A percentile compares a stretch with the other conserved stretches of the same genome.
phyloP scores from a whole-genome alignment of 1,284 basidiomycete species.

The Agaricales sp. region DNA sequence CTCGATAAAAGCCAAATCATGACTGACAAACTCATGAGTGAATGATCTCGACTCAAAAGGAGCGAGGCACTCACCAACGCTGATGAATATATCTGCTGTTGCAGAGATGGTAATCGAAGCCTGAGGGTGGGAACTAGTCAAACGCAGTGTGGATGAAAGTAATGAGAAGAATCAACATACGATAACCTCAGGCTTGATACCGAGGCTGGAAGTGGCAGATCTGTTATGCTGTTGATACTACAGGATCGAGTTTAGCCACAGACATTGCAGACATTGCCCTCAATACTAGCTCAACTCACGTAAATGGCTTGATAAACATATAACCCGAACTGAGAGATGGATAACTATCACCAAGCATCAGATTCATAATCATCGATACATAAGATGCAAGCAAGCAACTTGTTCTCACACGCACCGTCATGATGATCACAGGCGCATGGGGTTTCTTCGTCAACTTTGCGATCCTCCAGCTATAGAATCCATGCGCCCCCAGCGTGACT shows the following conservation, averaged over 20 bases:
- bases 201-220: background rate
- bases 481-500: background rate
- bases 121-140: background rate
- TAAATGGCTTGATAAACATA: background rate
- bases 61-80: background rate
- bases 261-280: no score
- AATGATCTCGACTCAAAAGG: background rate
- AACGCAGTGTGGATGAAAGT: background rate
- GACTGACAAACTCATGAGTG: background rate
- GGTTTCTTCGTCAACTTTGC: background rate
- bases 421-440: background rate
- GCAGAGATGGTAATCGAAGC: background rate
- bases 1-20: background rate
- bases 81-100: background rate
- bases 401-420: background rate
- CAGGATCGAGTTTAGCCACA: no score
- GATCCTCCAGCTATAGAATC: background rate
- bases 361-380: no score
- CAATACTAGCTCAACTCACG: no score
- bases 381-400: no score
- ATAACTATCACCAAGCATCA: background rate
- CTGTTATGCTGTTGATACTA: background rate
- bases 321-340: background rate
- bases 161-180: background rate
- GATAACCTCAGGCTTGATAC: background rate